Percentiles rank a stretch among this genome's conserved stretches.
phyloP scores from a whole-genome alignment of 176 grass and related monocot genomes.

The Alloteropsis semialata region DNA sequence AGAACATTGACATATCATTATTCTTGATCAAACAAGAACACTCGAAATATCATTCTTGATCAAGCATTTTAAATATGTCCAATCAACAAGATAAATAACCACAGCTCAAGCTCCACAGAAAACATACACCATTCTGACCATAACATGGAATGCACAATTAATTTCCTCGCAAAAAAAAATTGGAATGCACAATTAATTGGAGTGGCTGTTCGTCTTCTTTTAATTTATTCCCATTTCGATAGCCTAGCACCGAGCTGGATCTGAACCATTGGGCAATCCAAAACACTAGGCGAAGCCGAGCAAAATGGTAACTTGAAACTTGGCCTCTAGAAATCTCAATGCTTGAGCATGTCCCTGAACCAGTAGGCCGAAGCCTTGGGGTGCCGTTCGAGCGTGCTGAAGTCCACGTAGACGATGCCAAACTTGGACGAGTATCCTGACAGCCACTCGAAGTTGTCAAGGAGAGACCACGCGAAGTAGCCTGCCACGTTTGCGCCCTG shows the following conservation, averaged over 20 bases:
- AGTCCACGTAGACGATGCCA: constrained; percentile 60
- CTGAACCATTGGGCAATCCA: constrained; percentile 6
- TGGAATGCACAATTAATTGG: neutral
- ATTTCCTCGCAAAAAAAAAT: too few species aligned
- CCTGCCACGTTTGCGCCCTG: constrained; percentile 54
- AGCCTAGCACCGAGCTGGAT: neutral
- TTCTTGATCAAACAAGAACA: neutral
- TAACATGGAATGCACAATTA: neutral
- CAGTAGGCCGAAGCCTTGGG: constrained; percentile 65
- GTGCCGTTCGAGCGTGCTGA: constrained; percentile 36
- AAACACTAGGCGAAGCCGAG: neutral
- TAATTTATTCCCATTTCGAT: constrained; percentile 25
- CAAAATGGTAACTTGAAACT: neutral
- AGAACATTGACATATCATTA: too few species aligned
- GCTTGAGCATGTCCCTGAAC: constrained; percentile 48
- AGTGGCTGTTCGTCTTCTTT: neutral
- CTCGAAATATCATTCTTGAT: neutral
- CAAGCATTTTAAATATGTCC: neutral
- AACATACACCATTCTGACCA: neutral
- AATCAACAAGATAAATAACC: neutral
- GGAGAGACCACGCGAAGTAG: constrained; percentile 74
- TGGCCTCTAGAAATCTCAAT: neutral
- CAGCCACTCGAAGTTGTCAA: constrained; percentile 65
- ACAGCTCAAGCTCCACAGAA: neutral
- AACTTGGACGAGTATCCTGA: constrained; percentile 59